These are phyloP conservation scores for Stachybotrys elegans DNA, from an alignment of 2,329 filamentous ascomycete genomes.

Conservation along the genomic window DNA sequence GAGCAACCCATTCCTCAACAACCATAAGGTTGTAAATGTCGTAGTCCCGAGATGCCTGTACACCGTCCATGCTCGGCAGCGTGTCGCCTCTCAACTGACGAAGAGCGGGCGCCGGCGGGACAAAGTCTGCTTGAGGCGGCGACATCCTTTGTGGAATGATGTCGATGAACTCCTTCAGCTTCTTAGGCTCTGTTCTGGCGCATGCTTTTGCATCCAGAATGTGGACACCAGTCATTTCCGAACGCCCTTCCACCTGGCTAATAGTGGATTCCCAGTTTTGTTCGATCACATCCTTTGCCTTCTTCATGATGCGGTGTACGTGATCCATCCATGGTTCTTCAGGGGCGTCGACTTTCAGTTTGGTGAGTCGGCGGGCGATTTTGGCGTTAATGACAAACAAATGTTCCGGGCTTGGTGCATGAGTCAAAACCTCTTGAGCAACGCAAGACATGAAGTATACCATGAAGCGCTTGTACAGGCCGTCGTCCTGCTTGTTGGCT, in stretches of 20 bases:
- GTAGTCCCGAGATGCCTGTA: background rate
- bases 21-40: slow-evolving; percentile 21
- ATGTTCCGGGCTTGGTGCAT: slow-evolving; percentile 14
- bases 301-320: slow-evolving; percentile 4
- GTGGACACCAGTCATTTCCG: background rate
- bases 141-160: background rate
- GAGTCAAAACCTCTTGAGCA: slow-evolving; percentile 18
- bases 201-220: background rate
- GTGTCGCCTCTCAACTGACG: background rate
- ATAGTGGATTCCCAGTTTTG: background rate
- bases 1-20: slow-evolving; percentile 46
- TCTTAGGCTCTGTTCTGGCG: background rate
- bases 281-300: background rate
- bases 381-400: slow-evolving; percentile 38
- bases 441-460: slow-evolving; percentile 35
- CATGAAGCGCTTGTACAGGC: slow-evolving; percentile 48
- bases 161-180: background rate
- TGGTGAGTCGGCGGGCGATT: slow-evolving; percentile 34
- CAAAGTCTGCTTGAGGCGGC: background rate
- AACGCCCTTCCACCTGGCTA: background rate
- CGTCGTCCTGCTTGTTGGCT: background rate
- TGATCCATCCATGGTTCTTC: slow-evolving; percentile 6
- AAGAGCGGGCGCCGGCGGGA: background rate
- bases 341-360: slow-evolving; percentile 23
- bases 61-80: no score